Base-by-base conservation (phyloP, 495 filamentous ascomycete genomes). In the Podospora anserina region DNA sequence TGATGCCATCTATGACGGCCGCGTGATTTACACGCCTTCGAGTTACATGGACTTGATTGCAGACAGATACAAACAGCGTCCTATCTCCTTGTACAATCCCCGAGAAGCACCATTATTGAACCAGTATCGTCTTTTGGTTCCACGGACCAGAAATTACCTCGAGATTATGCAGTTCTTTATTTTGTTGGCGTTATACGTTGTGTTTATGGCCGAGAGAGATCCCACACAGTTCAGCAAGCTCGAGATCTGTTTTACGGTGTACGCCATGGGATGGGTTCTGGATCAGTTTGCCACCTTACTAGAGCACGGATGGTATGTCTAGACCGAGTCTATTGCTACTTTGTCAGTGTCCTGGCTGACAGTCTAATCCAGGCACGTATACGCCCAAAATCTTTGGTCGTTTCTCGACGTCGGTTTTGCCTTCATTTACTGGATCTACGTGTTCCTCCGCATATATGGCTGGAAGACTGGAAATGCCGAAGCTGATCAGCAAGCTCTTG, bases 351-450 rank as follows among this genome's bases (percentile, higher is more conserved):
- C 23, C 23, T 23, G 23, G 23, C 69, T 67, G 28, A 54, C 70
- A 19, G 18, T 4, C 39, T 0, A 6, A 32, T 32, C 80, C 26
- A 91, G 89, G 89, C 82, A 85, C 60, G 90, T 92, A 6, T 91
- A 91, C 72, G 90, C 89, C 5, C 88, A 92, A 71, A 91, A 92
- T 70, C 82, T 92, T 20, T 92, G 90, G 90, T 90, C 90, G 0
- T 92, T 92, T 75, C 83, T 92, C 16, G 90, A 92, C 70, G 83
- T 90, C 34, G 86, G 85, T 20, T 92, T 92, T 73, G 81, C 84
- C 26, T 23, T 78, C 60, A 87, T 91, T 27, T 92, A 89, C 73
- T 77, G 80, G 68, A 70, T 80, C 65, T 92, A 91, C 73, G 75
- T 91, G 11, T 63, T 81, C 55, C 70, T 91, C 23, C 88, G 90